Evolutionary conservation across 306 rosid genomes (phyloP).

Genomic region (Inga leiocalycina): DNA sequence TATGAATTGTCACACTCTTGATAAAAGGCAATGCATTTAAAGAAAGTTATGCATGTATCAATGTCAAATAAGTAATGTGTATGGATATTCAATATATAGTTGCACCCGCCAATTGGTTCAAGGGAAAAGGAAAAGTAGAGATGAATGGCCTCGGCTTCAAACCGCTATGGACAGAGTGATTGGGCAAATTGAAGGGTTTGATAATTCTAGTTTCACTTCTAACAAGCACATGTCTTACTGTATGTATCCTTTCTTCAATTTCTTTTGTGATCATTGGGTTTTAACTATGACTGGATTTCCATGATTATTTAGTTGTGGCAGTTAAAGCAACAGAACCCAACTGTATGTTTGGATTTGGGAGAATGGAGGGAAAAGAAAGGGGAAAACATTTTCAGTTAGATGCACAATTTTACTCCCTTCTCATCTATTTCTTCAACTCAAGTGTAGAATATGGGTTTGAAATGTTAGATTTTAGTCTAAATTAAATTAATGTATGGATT

Average conservation of each 20-base stretch:
- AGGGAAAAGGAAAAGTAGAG: not conserved
- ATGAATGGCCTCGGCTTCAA: slow-evolving; percentile 65
- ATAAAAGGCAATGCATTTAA: no score
- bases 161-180: slow-evolving; percentile 58
- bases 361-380: not conserved
- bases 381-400: not conserved
- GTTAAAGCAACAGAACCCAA: not conserved
- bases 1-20: no score
- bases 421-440: no score
- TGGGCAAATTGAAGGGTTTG: slow-evolving; percentile 53
- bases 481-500: no score
- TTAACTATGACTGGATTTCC: not conserved
- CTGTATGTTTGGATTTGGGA: not conserved
- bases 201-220: slow-evolving; percentile 53
- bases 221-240: slow-evolving; percentile 61
- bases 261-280: not conserved
- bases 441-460: no score
- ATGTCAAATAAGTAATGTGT: no score
- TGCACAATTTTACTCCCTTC: no score
- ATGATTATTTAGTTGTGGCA: not conserved
- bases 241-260: slow-evolving; percentile 40
- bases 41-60: no score
- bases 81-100: no score
- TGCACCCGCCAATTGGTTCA: no score
- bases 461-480: no score